A percentile compares a stretch with the other conserved stretches of the same genome.
phyloP scores from a whole-genome alignment of 2,329 filamentous ascomycete species.

The Epichloe gansuensis region DNA sequence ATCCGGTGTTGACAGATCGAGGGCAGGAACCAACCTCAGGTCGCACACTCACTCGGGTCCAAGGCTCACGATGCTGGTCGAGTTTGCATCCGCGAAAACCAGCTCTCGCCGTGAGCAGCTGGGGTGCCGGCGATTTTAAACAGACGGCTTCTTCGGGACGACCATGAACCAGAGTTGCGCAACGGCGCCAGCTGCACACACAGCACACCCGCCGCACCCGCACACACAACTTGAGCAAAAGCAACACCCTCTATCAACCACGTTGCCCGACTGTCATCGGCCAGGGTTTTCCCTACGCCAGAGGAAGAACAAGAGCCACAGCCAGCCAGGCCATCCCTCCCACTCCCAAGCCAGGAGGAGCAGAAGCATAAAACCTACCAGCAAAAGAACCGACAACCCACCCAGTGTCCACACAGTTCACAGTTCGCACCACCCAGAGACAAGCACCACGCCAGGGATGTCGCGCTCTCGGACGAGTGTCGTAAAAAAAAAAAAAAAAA shows the following conservation, averaged over 20 bases:
- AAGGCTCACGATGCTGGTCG: not conserved
- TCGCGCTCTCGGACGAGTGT: slow-evolving; percentile 1
- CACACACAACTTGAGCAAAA: slow-evolving; percentile 1
- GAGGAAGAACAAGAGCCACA: not conserved
- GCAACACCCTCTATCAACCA: slow-evolving; percentile 1
- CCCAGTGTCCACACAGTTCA: not conserved
- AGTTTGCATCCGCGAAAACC: not conserved
- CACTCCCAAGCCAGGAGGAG: not conserved
- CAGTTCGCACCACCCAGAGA: not conserved
- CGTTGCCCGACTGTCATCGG: slow-evolving; percentile 6
- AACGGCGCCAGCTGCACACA: not conserved
- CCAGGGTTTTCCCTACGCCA: slow-evolving; percentile 3
- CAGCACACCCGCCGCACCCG: not conserved
- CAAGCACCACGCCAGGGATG: slow-evolving; percentile 2
- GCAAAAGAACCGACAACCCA: slow-evolving; percentile 1
- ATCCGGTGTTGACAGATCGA: not conserved
- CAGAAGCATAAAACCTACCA: not conserved
- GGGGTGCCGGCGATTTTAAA: slow-evolving; percentile 4
- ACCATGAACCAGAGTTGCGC: not conserved
- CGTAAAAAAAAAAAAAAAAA: not conserved
- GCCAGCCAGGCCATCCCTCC: not conserved
- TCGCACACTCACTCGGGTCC: not conserved
- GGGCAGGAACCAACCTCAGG: not conserved
- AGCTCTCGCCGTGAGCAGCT: not conserved
- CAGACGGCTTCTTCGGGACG: not conserved